Conservation (phyloP, 805 yeast genomes). For the Wickerhamomyces alni region DNA sequence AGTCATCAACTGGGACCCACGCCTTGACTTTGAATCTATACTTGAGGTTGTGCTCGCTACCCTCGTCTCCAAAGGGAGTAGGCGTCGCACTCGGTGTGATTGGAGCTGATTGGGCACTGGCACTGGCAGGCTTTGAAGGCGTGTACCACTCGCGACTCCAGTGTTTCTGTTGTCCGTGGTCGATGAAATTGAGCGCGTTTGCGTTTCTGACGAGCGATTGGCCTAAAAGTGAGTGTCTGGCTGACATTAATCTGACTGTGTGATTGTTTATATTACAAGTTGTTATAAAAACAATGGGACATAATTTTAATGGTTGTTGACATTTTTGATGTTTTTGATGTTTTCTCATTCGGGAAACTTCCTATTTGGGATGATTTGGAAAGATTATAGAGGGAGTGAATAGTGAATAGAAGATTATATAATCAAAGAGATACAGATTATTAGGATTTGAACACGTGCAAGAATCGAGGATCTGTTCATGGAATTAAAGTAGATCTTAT, state of each 20-base stretch:
- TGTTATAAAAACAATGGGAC: no score
- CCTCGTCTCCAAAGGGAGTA: slow-evolving; percentile 23
- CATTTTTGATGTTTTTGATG: no score
- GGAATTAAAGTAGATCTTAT: no score
- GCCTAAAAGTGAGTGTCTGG: slow-evolving; percentile 19
- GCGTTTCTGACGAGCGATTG: slow-evolving; percentile 24
- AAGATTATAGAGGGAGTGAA: no score
- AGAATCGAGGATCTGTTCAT: no score
- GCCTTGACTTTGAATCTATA: slow-evolving; percentile 25
- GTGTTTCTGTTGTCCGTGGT: slow-evolving; percentile 14
- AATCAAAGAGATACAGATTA: no score
- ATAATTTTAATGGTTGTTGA: no score
- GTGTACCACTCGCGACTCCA: slow-evolving; percentile 25
- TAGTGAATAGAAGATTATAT: no score
- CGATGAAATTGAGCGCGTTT: slow-evolving; percentile 11
- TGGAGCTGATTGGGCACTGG: slow-evolving; percentile 7
- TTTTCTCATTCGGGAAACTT: no score
- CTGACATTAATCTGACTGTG: slow-evolving; percentile 18
- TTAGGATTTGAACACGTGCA: no score
- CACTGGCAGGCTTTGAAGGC: slow-evolving; percentile 11
- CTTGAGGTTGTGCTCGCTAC: slow-evolving; percentile 3
- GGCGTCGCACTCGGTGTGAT: slow-evolving; percentile 20
- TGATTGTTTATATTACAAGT: no score
- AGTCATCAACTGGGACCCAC: slow-evolving; percentile 24
- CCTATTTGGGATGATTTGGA: no score